phyloP scores from a whole-genome alignment of 2,329 filamentous ascomycete genomes.

The Trichoderma simmonsii region DNA sequence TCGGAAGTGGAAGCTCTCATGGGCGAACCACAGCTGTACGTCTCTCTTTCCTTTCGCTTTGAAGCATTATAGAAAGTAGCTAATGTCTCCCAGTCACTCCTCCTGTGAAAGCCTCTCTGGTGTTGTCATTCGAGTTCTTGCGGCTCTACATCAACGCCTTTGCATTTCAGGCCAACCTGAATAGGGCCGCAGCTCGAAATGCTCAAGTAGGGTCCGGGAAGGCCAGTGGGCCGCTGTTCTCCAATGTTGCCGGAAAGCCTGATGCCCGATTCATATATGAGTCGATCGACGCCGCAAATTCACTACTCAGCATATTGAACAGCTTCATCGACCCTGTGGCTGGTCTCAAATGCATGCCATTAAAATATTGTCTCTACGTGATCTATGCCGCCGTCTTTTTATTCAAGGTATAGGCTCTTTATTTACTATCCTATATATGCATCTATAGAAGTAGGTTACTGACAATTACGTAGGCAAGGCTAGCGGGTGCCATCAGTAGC shows the following conservation, averaged over 20 bases:
- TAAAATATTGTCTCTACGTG: background rate
- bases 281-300: background rate
- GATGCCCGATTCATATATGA: background rate
- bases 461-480: background rate
- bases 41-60: background rate
- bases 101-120: background rate
- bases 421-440: background rate
- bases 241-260: background rate
- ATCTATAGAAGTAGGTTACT: background rate
- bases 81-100: background rate
- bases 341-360: background rate
- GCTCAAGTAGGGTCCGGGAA: background rate
- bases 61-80: background rate
- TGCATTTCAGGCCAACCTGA: background rate
- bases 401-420: background rate
- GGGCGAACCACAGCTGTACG: background rate
- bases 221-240: background rate
- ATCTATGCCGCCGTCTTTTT: background rate
- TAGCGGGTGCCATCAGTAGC: background rate
- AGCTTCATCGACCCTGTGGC: background rate
- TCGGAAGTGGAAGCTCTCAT: constrained; percentile 1
- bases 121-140: background rate
- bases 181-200: background rate
- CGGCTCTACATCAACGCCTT: background rate
- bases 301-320: background rate